Conservation (phyloP, 306 rosid genomes). For the Nissolia schottii region DNA sequence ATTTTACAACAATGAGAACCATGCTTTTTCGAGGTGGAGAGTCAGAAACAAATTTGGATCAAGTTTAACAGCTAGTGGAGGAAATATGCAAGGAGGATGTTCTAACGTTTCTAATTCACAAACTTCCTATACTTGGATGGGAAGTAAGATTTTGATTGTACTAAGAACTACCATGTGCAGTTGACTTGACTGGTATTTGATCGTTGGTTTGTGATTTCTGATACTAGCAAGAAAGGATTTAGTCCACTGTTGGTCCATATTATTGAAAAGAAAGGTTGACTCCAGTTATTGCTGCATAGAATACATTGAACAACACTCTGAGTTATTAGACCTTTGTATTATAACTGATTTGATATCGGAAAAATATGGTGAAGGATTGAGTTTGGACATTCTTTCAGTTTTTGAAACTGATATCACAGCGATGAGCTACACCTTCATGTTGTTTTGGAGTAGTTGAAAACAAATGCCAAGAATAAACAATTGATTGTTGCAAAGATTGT, state of each 20-base stretch:
- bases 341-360: background rate
- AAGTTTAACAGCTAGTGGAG: conserved; percentile 61
- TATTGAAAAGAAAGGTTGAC: conserved; percentile 78
- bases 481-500: too few species aligned
- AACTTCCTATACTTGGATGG: conserved; percentile 81
- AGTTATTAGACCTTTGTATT: conserved; percentile 56
- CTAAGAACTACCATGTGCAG: background rate
- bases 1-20: conserved; percentile 67
- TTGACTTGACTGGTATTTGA: conserved; percentile 22
- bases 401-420: background rate
- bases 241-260: conserved; percentile 73
- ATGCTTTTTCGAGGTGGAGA: conserved; percentile 86
- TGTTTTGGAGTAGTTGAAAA: background rate
- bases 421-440: background rate
- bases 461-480: background rate
- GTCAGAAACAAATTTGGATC: conserved; percentile 76
- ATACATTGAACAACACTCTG: conserved; percentile 68
- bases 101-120: conserved; percentile 68
- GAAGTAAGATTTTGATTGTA: conserved; percentile 62
- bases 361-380: background rate
- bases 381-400: background rate
- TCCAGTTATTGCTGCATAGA: conserved; percentile 60
- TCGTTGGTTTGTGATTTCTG: conserved; percentile 33
- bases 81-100: conserved; percentile 90
- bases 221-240: conserved; percentile 89